Evolutionary conservation across 495 filamentous ascomycete species (phyloP), one percentile per base, ranked within the genome.

Genomic region (Thozetella sp.): DNA sequence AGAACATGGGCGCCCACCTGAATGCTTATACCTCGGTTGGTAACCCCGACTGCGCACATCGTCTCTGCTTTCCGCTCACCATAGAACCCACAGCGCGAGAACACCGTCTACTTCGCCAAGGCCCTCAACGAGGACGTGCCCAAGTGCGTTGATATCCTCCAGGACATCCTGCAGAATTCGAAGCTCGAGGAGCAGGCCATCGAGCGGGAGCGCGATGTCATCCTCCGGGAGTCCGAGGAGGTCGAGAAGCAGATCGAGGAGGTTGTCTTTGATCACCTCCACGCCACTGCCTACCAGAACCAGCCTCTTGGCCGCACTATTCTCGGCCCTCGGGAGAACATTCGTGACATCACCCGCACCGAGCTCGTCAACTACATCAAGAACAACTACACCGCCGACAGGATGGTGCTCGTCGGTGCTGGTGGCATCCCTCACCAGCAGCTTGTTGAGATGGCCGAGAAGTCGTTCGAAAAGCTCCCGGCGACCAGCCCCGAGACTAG

Each of bases 51-150:
- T 67, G 62, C 56, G 20, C 20, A 59, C 48, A 51, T 43, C 45
- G 63, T 48, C 20, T 45, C 34, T 23, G 20, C 45, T 61, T 22
- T 64, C 68, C 73, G 67, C 81, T 80, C 64, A 73, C 71, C 24
- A 19, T 45, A 10, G 13, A 56, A n/a, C n/a, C 17, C 55, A 52
- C 69, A 97, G 92, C 90, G 95, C 69, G 95, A 99, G 81, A 97
- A 97, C 84, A 99, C 95, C 64, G 95, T 98, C 72, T 99, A 99
- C 85, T 99, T 97, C 77, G 95, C 96, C 79, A 97, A 97, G 80
- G 88, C 96, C 62, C 96, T 99, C 82, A 99, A 98, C 83, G 84
- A 88, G 76, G 95, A 99, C 76, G 92, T 97, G 57, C 93, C 94
- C 67, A 90, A 91, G 72, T 88, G 90, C 69, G 95, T 99, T 75